These are phyloP conservation scores for Hordeum pubiflorum DNA, from an alignment of 202 grass and related monocot genomes.

Conservation along the genomic window DNA sequence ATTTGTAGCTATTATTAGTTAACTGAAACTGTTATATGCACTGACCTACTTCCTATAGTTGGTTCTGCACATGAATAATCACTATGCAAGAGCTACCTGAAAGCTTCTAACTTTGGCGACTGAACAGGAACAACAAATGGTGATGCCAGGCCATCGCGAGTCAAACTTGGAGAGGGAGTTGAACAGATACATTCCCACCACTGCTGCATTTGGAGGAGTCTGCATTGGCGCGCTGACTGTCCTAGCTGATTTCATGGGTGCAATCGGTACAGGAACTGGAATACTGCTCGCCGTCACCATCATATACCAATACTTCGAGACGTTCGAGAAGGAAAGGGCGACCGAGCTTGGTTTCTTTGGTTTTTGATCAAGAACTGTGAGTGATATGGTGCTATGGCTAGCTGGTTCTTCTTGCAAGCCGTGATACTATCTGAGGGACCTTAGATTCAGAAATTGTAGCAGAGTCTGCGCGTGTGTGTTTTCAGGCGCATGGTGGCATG, in stretches of 20 bases:
- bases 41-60: neutral
- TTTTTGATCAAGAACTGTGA: slow-evolving; percentile 34
- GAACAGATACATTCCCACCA: slow-evolving; percentile 68
- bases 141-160: slow-evolving; percentile 76
- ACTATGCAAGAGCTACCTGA: neutral
- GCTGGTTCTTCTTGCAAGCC: slow-evolving; percentile 14
- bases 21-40: neutral
- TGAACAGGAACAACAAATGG: slow-evolving; percentile 85
- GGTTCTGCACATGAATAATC: neutral
- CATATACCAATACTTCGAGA: slow-evolving; percentile 77
- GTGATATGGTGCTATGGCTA: neutral
- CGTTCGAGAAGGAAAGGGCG: slow-evolving; percentile 79
- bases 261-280: slow-evolving; percentile 68
- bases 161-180: slow-evolving; percentile 75
- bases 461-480: neutral
- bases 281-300: slow-evolving; percentile 68
- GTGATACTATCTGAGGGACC: slow-evolving; percentile 14
- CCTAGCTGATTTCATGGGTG: slow-evolving; percentile 79
- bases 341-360: slow-evolving; percentile 74
- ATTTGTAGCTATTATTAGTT: neutral
- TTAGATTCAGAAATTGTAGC: slow-evolving; percentile 19
- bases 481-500: slow-evolving; percentile 15
- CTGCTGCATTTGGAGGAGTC: slow-evolving; percentile 62
- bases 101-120: neutral
- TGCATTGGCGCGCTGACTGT: slow-evolving; percentile 76